Base-by-base conservation (phyloP, 108 stramenopile species). In the Nitzschia sp. region DNA sequence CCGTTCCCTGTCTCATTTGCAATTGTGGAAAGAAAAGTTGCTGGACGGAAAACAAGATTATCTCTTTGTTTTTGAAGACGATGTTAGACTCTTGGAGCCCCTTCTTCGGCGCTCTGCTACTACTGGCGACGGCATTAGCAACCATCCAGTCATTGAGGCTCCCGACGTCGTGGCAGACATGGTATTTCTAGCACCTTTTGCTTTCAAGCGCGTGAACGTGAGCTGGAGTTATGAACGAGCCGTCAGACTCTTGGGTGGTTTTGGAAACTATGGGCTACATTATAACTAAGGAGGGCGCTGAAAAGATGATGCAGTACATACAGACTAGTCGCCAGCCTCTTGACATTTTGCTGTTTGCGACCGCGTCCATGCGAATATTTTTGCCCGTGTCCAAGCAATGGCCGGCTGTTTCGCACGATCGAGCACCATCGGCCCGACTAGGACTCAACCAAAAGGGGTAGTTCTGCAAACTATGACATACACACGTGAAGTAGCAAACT, bases 81-180 rank as follows among this genome's bases (percentile, higher is more conserved):
- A 58, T n/a, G 31, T 29, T 29, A 5, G 27, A 24, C 9, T 58
- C 3, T 32, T 32, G 31, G 4, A 29, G 29, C 57, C 57, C 3
- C 57, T 58, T 3, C 49, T 4, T 17, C 21, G 19, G 17, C 8
- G 21, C 9, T 9, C 9, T 13, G 13, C 9, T 42, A 42, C 38
- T 42, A 6, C 9, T 42, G 38, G 13, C 38, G 38, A 42, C 38
- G 38, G 13, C 9, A 42, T 9, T 6, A 21, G 18, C 8, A 24
- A 6, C 57, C 9, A 58, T 15, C 57, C 31, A 6, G n/a, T 23
- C 31, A 29, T 58, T 23, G 27, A 33, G 29, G 57, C 26, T 28
- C 57, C 57, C 26, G 57, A 58, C n/a, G 27, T 29, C n/a, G n/a
- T n/a, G n/a, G 57, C 57, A 28, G 57, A 58, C 29, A 58, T 58